Percentiles rank a stretch among this genome's conserved stretches.
Conservation (phyloP, 768 basidiomycete genomes). For the Erythrobasidium yunnanense region DNA sequence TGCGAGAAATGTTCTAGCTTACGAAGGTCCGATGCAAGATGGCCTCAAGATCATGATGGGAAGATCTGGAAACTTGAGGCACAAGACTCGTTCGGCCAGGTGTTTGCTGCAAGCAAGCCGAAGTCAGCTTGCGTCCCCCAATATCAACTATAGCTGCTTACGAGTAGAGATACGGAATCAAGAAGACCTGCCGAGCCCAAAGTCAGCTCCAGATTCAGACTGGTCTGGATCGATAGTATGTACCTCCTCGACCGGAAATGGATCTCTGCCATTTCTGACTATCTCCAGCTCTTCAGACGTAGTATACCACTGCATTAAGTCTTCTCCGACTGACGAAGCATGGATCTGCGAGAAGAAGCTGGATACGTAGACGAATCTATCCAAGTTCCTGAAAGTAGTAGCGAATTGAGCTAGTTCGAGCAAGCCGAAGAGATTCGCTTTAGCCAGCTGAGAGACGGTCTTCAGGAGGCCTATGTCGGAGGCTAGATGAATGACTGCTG, state of each 20-base stretch:
- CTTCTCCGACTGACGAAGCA: background rate
- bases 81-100: background rate
- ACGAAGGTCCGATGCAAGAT: background rate
- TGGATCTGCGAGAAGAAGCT: background rate
- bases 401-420: background rate
- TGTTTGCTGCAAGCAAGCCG: too few relatives aligned
- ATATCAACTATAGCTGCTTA: too few relatives aligned
- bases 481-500: background rate
- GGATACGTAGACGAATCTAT: background rate
- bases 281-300: background rate
- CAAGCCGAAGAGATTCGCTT: background rate
- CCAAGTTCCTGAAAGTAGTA: background rate
- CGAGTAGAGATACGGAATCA: background rate
- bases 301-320: background rate
- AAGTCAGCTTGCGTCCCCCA: too few relatives aligned
- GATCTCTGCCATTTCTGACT: background rate
- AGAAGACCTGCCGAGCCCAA: background rate
- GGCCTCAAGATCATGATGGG: background rate
- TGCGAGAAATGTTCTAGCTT: background rate
- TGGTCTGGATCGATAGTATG: background rate
- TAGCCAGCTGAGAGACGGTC: background rate
- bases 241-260: background rate
- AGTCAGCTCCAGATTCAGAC: background rate
- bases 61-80: background rate
- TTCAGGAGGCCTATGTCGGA: background rate